Base-by-base conservation (phyloP, 495 filamentous ascomycete genomes). In the Xeromyces bisporus region DNA sequence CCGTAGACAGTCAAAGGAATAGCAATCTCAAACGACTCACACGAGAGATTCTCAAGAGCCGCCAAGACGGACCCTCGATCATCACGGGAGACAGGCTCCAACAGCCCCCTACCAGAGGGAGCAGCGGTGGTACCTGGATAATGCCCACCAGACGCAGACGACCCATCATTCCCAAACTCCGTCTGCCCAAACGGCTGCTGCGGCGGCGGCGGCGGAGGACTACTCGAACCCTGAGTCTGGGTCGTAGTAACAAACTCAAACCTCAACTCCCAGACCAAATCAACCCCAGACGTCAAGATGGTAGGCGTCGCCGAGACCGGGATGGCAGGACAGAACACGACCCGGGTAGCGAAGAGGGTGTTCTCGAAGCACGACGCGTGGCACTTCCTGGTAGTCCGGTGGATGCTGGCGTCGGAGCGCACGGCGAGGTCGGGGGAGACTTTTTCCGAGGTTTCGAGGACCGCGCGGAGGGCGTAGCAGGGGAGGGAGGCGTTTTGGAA, bases 1-100 rank as follows among this genome's bases (percentile, higher is more conserved):
- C 85, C 85, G 49, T 86, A 93, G 0, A 93, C 79, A 28, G 68
- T 67, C 31, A 93, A 49, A 28, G 85, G 85, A 28, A 93, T 79
- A 1, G 70, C 68, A 27, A 93, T 76, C 47, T 93, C 85, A 54
- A 93, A 93, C 11, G 76, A 84, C 61, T 93, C 85, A 40, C 81
- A 85, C 11, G 69, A 62, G 34, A 93, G 43, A 37, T 70, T 71
- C 55, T 91, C 80, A 36, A 75, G 66, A 1, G 81, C 76, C 2
- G 76, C 76, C 23, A 82, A 44, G 1, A 80, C 64, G 1, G 64
- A 60, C 0, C 81, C 81, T 15, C 80, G 58, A 35, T 93, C 81
- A 48, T 92, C 81, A 44, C 79, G 72, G 65, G 55, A 48, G 63
- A 59, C 31, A 8, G 53, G 42, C 37, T 73, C 69, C 24, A 71